phyloP scores from a whole-genome alignment of 257 asterid species.

The Schizonepeta tenuifolia region DNA sequence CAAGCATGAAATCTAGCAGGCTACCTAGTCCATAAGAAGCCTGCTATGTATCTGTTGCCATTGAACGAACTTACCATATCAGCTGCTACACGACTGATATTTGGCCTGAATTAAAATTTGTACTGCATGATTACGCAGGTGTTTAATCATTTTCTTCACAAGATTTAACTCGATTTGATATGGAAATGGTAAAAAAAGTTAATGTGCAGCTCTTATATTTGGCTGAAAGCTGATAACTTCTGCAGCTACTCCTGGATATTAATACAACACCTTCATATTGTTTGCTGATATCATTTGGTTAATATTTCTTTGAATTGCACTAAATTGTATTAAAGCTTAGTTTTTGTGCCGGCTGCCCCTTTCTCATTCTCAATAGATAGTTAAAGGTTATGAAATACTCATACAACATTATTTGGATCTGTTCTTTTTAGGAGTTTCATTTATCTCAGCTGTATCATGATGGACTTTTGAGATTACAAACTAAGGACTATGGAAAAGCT shows the following conservation, averaged over 20 bases:
- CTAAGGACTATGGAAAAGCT: constrained; percentile 85
- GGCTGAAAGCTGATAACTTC: background rate
- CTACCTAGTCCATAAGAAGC: background rate
- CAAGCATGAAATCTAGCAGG: background rate
- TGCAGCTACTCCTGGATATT: constrained; percentile 20
- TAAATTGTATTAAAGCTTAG: constrained; percentile 5
- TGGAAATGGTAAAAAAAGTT: background rate
- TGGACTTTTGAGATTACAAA: constrained; percentile 82
- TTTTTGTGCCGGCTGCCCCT: background rate
- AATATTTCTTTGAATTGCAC: constrained; percentile 6
- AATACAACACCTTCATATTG: constrained; percentile 2
- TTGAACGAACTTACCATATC: background rate
- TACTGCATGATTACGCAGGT: constrained; percentile 5
- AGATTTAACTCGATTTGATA: background rate
- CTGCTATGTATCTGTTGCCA: background rate
- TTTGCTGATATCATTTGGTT: background rate
- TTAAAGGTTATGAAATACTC: background rate
- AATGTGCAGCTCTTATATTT: background rate
- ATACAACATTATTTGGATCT: constrained; percentile 21
- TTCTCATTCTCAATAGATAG: constrained; percentile 14
- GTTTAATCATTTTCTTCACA: background rate
- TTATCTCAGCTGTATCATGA: constrained; percentile 90
- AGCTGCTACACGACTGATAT: background rate
- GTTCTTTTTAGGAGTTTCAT: constrained; percentile 73
- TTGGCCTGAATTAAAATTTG: background rate